Evolutionary conservation across 441 rosid species (phyloP), one percentile per base, ranked within the genome.

Genomic region (Gossypium aridum): DNA sequence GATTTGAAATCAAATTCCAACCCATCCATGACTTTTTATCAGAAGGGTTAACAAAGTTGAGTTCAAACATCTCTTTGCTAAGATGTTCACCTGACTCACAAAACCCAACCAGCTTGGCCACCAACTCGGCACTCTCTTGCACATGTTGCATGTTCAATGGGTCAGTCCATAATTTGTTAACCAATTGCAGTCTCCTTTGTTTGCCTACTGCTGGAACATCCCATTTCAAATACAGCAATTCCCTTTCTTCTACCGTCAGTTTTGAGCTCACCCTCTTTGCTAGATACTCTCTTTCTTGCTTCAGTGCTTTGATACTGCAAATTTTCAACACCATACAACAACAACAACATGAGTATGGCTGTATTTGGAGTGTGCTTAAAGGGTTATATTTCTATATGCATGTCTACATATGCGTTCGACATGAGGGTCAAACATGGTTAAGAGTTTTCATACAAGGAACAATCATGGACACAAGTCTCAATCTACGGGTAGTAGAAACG

Each of bases 21-120:
- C 97, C 95, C 90, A 85, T 89, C 96, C 95, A 90, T 14, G 95
- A 75, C 87, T 90, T 94, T 86, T 91, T 94, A 69, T 92, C 97
- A 20, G 75, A 76, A 39, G 96, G 96, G 59, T 85, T 82, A 0
- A 79, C 94, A 73, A 92, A 92, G 74, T 75, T 91, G 14, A 94
- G 91, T 79, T 89, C 92, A 75, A 91, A 91, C 98, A 92, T 94
- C 83, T 94, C 98, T 80, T 86, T 94, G 78, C 92, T 92, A n/a
- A 81, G 82, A 70, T 84, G 87, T 51, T 88, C 97, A 3, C 92
- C 91, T 0, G 92, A 82, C 73, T 92, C 98, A 9, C 97, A 92
- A 69, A 90, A 94, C 0, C 97, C 97, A 2, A 90, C 97, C 8
- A 94, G 94, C 80, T 91, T 91, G 9, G 94, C 97, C 6, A 92